Evolutionary conservation across 208 protist genomes (phyloP), one percentile per base, ranked within the genome.

Genomic region (Leishmania braziliensis): DNA sequence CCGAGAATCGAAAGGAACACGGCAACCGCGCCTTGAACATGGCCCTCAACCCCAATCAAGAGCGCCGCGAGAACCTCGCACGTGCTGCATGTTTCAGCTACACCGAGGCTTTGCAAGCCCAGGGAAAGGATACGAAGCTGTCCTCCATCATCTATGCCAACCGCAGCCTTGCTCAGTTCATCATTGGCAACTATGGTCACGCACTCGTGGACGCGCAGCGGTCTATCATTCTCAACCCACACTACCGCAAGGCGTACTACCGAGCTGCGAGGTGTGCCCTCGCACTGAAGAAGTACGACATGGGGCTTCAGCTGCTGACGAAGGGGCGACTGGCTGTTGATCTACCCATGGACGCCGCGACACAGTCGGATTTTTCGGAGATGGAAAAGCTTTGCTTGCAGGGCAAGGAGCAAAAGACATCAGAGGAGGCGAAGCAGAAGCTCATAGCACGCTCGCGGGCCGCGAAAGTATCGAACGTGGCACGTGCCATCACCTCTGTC

Each of bases 131-230:
- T 75, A 81, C 58, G 29, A 78, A 82, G 56, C 88, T 98, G 53
- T 90, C 88, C 62, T 84, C 86, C 63, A 89, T 87, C 62, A 91
- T 98, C 33, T 98, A 95, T 82, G 89, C 93, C 5, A 98, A 98
- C 81, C 86, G 95, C 60, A 95, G 91, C 76, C 84, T 96, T 5
- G 93, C 95, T 23, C 93, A 97, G 80, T 95, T 90, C 76, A 95
- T 97, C 72, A 95, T 96, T 74, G 91, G 91, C 54, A 98, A 98
- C 90, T 98, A 94, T 77, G 92, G 93, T 36, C 90, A 96, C 84
- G 92, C 91, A 14, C 80, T 98, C 6, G 89, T 90, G 82, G 95
- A 98, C 74, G 95, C 91, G 23, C 91, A 97, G 91, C 81, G 90
- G 1, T 84, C 93, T 53, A 93, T 98, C 70, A 87, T 96, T 36